Base-by-base conservation (phyloP, 1,284 basidiomycete species). In the Irpex sp. region DNA sequence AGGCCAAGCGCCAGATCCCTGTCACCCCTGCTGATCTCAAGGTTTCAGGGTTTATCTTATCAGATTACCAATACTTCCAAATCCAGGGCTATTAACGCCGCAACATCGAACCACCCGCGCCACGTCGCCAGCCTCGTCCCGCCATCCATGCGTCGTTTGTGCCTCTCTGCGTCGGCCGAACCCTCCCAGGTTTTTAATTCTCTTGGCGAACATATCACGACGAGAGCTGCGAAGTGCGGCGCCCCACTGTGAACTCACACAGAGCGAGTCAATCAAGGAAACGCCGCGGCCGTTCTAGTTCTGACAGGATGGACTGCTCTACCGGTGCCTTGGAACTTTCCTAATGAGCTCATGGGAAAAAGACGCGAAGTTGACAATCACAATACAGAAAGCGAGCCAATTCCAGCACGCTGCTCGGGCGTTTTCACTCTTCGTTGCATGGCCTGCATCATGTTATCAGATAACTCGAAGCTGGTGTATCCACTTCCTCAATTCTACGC, bases 21-120 rank as follows among this genome's bases (percentile, higher is more conserved):
- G 40, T 61, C 55, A 58, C 56, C 57, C 40, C 34, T 56, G 57
- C 51, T 63, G 47, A 44, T 51, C 34, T 17, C 15, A 19, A 61
- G 26, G 13, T 63, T 60, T 65, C 54, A 64, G 55, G 37, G 61
- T 19, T 58, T 47, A 69, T 66, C 63, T 68, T 66, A 68, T 68
- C 65, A 57, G 67, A 68, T 66, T 63, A 64, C 34, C 26, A 21
- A 58, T 40, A 17, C 17, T 44, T 44, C 40, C 40, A 44, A 11
- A 44, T 44, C 40, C 40, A 15, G 8, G 15, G 8, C 15, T 15
- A 44, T 15, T 44, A 44, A 44, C 40, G 40, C 40, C 40, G 40
- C 40, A 15, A 9, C 40, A 15, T 44, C 40, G 40, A 51, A 21
- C 49, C 7, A 8, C 49, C 19, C 7, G 19, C 49, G 17, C 49